Conservation (phyloP, 768 basidiomycete species). For the Pleurotus sapidus region DNA sequence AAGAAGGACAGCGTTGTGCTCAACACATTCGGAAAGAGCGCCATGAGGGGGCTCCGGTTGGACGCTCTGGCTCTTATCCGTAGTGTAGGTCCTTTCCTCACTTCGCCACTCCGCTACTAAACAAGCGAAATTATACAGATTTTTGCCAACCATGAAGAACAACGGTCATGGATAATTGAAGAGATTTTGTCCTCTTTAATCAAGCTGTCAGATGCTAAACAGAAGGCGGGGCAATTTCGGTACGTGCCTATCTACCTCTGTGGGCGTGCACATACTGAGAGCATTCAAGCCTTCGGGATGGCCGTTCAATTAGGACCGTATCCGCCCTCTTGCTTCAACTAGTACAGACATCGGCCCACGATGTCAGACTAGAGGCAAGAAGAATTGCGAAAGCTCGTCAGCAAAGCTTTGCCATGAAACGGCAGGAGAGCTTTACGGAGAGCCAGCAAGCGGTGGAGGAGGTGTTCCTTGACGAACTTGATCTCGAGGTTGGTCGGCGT, state of each 20-base stretch:
- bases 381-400: conserved; percentile 61
- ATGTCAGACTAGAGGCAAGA: conserved; percentile 70
- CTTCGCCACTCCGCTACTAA: background rate
- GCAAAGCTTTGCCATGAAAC: conserved; percentile 54
- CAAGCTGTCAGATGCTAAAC: conserved; percentile 86
- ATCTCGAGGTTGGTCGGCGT: conserved; percentile 48
- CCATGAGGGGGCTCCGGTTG: conserved; percentile 78
- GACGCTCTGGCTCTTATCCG: conserved; percentile 84
- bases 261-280: background rate
- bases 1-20: conserved; percentile 62
- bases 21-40: conserved; percentile 69
- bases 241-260: conserved; percentile 29
- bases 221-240: conserved; percentile 88
- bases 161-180: conserved; percentile 96
- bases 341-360: conserved; percentile 93
- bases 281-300: conserved; percentile 72
- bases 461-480: conserved; percentile 64
- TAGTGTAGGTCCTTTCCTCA: conserved; percentile 50
- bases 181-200: conserved; percentile 90
- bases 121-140: conserved; percentile 45
- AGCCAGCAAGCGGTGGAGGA: conserved; percentile 36
- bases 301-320: conserved; percentile 88
- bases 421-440: conserved; percentile 62
- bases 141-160: conserved; percentile 87
- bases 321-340: conserved; percentile 92